Conservation (phyloP, 768 basidiomycete genomes). For the Lactarius hatsudake region DNA sequence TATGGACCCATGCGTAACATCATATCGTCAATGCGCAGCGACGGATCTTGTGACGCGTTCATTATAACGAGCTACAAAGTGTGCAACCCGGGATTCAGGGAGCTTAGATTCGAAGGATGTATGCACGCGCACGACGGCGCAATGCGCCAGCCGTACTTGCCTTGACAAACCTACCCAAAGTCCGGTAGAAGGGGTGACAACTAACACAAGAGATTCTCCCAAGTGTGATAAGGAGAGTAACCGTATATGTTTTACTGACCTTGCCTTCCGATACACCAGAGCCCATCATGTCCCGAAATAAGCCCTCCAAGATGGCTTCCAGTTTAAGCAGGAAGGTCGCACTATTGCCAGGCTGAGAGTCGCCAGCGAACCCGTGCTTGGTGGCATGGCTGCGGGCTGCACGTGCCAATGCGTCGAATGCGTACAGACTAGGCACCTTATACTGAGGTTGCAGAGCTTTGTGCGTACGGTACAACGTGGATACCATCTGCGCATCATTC, state of each 20-base stretch:
- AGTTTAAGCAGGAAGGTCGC: constrained; percentile 87
- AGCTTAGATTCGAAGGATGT: constrained; percentile 18
- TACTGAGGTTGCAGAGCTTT: constrained; percentile 63
- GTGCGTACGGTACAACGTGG: constrained; percentile 85
- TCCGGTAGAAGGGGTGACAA: constrained; percentile 11
- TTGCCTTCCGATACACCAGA: constrained; percentile 68
- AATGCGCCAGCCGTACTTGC: constrained; percentile 14
- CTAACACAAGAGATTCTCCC: constrained; percentile 23
- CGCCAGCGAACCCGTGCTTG: constrained; percentile 60
- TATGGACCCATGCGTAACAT: constrained; percentile 27
- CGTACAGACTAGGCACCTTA: constrained; percentile 88
- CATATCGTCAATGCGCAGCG: constrained; percentile 35
- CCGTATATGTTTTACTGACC: constrained; percentile 57
- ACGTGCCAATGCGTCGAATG: constrained; percentile 89
- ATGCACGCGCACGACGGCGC: constrained; percentile 17
- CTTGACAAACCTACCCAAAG: constrained; percentile 21
- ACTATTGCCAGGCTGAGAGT: constrained; percentile 62
- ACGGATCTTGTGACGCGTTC: constrained; percentile 24
- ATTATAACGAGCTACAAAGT: constrained; percentile 26
- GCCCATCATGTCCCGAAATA: constrained; percentile 80
- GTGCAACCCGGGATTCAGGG: constrained; percentile 20
- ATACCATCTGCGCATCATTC: constrained; percentile 86
- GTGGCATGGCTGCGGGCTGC: constrained; percentile 67
- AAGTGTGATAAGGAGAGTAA: constrained; percentile 12
- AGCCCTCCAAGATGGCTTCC: constrained; percentile 85